Evolutionary conservation across 1,284 basidiomycete genomes (phyloP).

Genomic region (Veloboletus limbatus): DNA sequence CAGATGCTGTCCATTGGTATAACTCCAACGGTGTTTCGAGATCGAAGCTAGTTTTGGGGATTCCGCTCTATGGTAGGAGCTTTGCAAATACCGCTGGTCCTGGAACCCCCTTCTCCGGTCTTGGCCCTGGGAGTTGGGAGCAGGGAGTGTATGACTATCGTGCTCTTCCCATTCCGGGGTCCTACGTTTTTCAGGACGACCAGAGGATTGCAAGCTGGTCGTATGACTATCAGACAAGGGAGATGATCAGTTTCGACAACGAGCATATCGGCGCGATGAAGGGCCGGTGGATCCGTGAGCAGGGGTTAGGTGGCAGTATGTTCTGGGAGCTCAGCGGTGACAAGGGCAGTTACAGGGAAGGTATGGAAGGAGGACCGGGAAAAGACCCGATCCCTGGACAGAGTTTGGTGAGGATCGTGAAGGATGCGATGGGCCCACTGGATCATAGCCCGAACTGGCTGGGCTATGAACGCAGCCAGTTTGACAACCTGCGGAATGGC

Average conservation of each 20-base stretch:
- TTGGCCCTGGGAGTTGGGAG: conserved; percentile 77
- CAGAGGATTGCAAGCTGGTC: conserved; percentile 67
- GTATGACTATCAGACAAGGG: conserved; percentile 63
- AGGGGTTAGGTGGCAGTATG: conserved; percentile 79
- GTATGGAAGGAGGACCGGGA: conserved; percentile 66
- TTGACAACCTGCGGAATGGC: conserved; percentile 73
- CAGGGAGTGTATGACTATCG: conserved; percentile 81
- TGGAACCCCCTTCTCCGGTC: conserved; percentile 72
- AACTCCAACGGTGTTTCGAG: conserved; percentile 67
- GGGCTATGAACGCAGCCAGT: conserved; percentile 66
- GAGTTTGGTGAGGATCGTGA: conserved; percentile 68
- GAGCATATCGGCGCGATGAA: conserved; percentile 69
- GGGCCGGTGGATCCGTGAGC: conserved; percentile 69
- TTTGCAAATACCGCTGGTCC: conserved; percentile 87
- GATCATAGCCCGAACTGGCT: conserved; percentile 70
- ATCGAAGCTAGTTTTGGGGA: conserved; percentile 83
- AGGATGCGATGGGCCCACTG: conserved; percentile 72
- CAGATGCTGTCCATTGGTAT: conserved; percentile 76
- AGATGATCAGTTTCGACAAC: conserved; percentile 80
- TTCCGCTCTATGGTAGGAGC: conserved; percentile 90
- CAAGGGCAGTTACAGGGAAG: conserved; percentile 62
- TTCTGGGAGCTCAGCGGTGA: conserved; percentile 85
- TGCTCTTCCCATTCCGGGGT: conserved; percentile 67
- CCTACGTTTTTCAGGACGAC: conserved; percentile 59
- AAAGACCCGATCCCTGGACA: conserved; percentile 59